Evolutionary conservation across 176 grass and related monocot species (phyloP), one percentile per base, ranked within the genome.

Genomic region (Oryza australiensis): DNA sequence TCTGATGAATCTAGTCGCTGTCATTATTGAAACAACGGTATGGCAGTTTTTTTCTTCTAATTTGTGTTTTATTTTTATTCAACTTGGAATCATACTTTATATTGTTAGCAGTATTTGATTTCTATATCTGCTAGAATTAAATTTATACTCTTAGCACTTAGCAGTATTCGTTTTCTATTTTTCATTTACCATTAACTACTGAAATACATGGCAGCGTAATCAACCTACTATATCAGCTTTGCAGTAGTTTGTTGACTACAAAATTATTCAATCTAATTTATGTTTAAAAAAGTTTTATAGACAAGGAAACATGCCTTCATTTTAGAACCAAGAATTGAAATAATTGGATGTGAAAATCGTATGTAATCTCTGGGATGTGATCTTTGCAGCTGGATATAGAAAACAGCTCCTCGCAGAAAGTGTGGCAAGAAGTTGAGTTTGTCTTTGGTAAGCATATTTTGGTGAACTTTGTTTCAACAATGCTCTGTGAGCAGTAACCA

Each of bases 21-120:
- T 98, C 82, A 51, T 95, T 78, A 98, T 95, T 85, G 95, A 98
- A 91, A 98, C 95, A 86, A 93, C 85, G 88, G 95, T 98, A 94
- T 64, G 84, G 3, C 28, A 75, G 7, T 20, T 55, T 53, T 62
- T 66, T 66, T 84, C 53, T 76, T 78, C 33, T 71, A 42, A 23
- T 46, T 46, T 23, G 64, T 62, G 68, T 81, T 73, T 76, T 82
- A 64, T 18, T 30, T 86, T 82, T 20, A 73, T 12, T 41, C n/a
- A 49, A 22, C 64, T 83, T 82, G 22, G 29, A 77, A 73, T 77
- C 35, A 7, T 24, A 24, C 22, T 24, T 60, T 60, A 22, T 55
- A 55, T 14, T 55, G 48, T 55, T 55, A 55, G 16, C 49, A 55
- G 18, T 22, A 55, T 55, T 55, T 0, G 1, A 55, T 55, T 55